Base-by-base conservation (phyloP, 2,329 filamentous ascomycete genomes). In the Hymenotorrendiella dingleyae region DNA sequence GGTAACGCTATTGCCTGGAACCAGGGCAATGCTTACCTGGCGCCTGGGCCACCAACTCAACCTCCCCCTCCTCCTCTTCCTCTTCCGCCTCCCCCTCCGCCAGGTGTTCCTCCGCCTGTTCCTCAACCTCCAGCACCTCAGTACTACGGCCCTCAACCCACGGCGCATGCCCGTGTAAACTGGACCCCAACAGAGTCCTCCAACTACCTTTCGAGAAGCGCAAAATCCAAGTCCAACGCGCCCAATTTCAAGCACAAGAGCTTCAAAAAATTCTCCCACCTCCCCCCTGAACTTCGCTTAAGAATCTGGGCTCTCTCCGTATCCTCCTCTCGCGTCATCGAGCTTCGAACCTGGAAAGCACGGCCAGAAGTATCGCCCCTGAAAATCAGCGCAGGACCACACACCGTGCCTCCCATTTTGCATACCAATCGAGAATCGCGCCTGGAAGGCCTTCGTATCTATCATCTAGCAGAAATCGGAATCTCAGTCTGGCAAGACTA, bases 211-310 rank as follows among this genome's bases (percentile, higher is more conserved):
- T 17, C 27, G 12, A 40, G 20, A 17, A 33, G 19, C n/a, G 10
- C n/a, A 20, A 24, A 35, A 20, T 6, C 6, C 11, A 30, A 37
- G 9, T 24, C n/a, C 19, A 27, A 22, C 27, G 21, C 20, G 12
- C 23, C 29, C 4, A 16, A 32, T 10, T n/a, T 17, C 10, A 35
- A n/a, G 8, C 33, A 22, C n/a, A 30, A 28, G 22, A 34, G 16
- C 2, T 55, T 58, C 36, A 34, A 29, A 12, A 38, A 45, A 36
- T 58, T 58, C 26, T 29, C 45, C 6, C 17, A 40, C 4, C 42
- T 58, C 9, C 52, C 54, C 3, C 40, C 48, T 23, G 54, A 58
- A 29, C 43, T 58, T 4, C 44, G 54, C 5, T 39, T 58, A 4
- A 43, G 45, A 29, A 50, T 58, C 19, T 58, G 55, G 55, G 30